phyloP scores from a whole-genome alignment of 2,329 filamentous ascomycete genomes.

The Rosellinia necatrix region DNA sequence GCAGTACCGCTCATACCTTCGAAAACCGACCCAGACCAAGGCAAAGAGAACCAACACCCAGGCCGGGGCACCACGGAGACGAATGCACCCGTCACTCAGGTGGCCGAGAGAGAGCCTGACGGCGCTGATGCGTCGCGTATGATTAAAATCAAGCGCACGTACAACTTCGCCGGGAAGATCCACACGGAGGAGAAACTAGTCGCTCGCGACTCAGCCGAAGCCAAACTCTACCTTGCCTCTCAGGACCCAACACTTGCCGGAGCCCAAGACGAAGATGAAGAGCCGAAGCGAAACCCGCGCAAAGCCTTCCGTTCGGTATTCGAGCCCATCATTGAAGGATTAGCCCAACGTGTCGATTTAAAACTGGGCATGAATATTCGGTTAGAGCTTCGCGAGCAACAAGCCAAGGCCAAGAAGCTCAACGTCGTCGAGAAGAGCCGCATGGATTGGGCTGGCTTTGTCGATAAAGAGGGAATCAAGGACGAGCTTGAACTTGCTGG shows the following conservation, averaged over 20 bases:
- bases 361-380: slow-evolving; percentile 59
- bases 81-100: slow-evolving; percentile 23
- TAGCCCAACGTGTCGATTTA: slow-evolving; percentile 57
- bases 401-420: slow-evolving; percentile 64
- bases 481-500: slow-evolving; percentile 70
- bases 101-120: slow-evolving; percentile 5
- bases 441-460: slow-evolving; percentile 74
- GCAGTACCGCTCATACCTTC: slow-evolving; percentile 46
- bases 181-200: slow-evolving; percentile 75
- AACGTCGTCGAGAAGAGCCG: slow-evolving; percentile 74
- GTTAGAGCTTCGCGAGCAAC: slow-evolving; percentile 52
- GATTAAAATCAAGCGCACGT: slow-evolving; percentile 71
- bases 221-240: slow-evolving; percentile 64
- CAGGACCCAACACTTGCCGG: slow-evolving; percentile 43
- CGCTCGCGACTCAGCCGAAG: slow-evolving; percentile 66
- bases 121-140: slow-evolving; percentile 43
- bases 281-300: slow-evolving; percentile 51
- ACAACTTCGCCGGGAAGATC: slow-evolving; percentile 75
- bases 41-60: slow-evolving; percentile 26
- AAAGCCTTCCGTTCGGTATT: slow-evolving; percentile 66
- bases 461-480: slow-evolving; percentile 72
- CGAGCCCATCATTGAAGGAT: slow-evolving; percentile 57
- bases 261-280: slow-evolving; percentile 36
- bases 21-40: slow-evolving; percentile 32
- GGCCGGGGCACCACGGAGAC: slow-evolving; percentile 6